Conservation (phyloP, 164 flowering plant species). For the Cinnamomum micranthum region DNA sequence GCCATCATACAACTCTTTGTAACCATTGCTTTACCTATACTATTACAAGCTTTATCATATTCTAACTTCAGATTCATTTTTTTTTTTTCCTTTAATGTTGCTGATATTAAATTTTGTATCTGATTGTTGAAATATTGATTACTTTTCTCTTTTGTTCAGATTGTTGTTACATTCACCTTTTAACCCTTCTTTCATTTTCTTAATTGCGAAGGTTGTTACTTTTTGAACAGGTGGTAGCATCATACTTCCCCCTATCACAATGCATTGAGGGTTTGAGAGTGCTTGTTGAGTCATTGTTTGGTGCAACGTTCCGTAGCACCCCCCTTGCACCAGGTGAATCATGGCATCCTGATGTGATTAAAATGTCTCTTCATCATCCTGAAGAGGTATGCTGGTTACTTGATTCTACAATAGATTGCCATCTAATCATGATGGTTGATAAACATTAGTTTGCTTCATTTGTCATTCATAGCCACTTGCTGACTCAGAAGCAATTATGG, state of each 20-base stretch:
- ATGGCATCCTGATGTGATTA: constrained; percentile 93
- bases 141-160: not conserved
- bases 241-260: constrained; percentile 76
- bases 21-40: not conserved
- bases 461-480: no score
- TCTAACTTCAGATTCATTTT: not conserved
- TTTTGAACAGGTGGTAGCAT: constrained; percentile 64
- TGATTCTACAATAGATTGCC: not conserved
- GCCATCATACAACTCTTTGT: not conserved
- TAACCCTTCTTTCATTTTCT: not conserved
- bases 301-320: constrained; percentile 55
- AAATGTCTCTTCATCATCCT: constrained; percentile 82
- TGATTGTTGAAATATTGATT: constrained; percentile 2
- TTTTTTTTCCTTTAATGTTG: not conserved
- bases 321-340: constrained; percentile 91
- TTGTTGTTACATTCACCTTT: constrained; percentile 3
- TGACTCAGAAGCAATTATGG: no score
- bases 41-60: not conserved
- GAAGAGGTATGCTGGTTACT: constrained; percentile 58
- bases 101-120: not conserved
- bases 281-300: constrained; percentile 81
- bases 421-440: not conserved
- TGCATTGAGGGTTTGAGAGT: constrained; percentile 91
- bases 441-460: no score
- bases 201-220: constrained; percentile 2